A percentile compares a stretch with the other conserved stretches of the same genome.
Conservation (phyloP, 177 flowering plant species). For the Vitis hybrid region DNA sequence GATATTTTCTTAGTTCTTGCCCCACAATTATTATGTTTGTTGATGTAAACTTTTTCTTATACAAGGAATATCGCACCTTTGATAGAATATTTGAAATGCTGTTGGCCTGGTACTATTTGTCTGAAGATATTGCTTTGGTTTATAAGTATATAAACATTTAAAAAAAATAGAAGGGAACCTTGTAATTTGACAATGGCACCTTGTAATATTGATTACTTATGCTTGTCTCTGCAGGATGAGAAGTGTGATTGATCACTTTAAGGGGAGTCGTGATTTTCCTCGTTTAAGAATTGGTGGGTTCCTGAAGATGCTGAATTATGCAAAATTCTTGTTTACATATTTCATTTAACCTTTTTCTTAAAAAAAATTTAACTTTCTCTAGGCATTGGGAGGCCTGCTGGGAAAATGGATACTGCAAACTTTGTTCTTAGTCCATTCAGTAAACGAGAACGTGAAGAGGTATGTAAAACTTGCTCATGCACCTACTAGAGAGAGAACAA, state of each 20-base stretch:
- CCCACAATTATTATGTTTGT: background rate
- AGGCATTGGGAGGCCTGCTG: conserved; percentile 98
- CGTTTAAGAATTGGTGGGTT: conserved; percentile 78
- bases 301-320: background rate
- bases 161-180: background rate
- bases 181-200: too few relatives aligned
- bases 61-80: background rate
- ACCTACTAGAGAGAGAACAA: background rate
- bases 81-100: background rate
- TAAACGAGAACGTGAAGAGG: conserved; percentile 84
- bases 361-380: background rate
- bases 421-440: conserved; percentile 78
- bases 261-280: conserved; percentile 80
- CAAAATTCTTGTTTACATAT: background rate
- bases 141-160: background rate
- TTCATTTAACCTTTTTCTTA: background rate
- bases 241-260: conserved; percentile 72
- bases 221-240: conserved; percentile 64
- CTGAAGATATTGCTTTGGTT: background rate
- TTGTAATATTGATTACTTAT: background rate
- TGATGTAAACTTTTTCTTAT: background rate
- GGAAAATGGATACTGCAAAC: conserved; percentile 67
- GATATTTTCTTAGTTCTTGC: background rate
- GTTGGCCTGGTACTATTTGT: background rate
- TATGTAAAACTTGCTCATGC: conserved; percentile 15